Conservation (phyloP, 179 eudicot species). For the Nepenthes alata region DNA sequence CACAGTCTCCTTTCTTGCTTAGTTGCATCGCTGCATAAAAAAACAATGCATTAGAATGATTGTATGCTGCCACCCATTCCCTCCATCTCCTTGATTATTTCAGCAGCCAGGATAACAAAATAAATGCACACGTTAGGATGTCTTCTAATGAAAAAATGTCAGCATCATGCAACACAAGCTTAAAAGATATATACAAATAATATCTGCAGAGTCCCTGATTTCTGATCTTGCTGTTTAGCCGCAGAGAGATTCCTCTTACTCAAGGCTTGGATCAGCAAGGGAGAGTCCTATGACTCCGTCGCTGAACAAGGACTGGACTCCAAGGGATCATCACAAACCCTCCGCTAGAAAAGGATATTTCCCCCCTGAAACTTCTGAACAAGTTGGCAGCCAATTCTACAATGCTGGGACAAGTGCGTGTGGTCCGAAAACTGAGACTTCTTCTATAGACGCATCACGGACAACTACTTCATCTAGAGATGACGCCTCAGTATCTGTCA, state of each 20-base stretch:
- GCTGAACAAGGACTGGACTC: constrained; percentile 65
- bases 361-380: constrained; percentile 43
- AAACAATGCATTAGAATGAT: no score
- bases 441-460: constrained; percentile 72
- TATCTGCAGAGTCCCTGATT: no score
- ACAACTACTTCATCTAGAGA: constrained; percentile 84
- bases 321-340: constrained; percentile 58
- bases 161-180: no score
- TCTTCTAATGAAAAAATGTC: no score
- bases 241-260: constrained; percentile 76
- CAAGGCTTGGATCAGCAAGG: constrained; percentile 61
- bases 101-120: no score
- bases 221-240: constrained; percentile 4
- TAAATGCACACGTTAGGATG: no score
- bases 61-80: no score
- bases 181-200: no score
- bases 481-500: constrained; percentile 66
- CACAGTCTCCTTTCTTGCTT: no score
- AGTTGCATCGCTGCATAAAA: no score
- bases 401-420: constrained; percentile 40
- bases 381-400: constrained; percentile 26
- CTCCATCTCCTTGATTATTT: no score
- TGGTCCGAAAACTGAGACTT: constrained; percentile 30
- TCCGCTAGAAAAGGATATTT: constrained; percentile 36
- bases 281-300: constrained; percentile 74